Base-by-base conservation (phyloP, 2,329 filamentous ascomycete genomes). In the Cephalotrichum gorgonifer region DNA sequence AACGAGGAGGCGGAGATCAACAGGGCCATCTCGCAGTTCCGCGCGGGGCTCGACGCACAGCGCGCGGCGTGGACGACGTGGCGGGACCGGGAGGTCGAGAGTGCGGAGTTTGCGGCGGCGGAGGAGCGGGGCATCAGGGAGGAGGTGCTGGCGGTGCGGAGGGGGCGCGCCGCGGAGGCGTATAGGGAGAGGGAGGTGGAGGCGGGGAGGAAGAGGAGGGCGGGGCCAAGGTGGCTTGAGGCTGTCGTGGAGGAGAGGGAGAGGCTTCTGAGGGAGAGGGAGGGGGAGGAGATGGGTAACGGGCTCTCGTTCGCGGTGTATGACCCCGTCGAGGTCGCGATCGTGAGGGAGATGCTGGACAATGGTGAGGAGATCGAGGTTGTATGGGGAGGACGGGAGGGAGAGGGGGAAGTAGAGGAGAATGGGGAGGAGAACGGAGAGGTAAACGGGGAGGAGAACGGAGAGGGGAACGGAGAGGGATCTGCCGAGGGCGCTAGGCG, bases 31-130 rank as follows among this genome's bases (percentile, higher is more conserved):
- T 44, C 55, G 1, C 54, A 56, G 0, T 58, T 72, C 27, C 63
- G 61, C 49, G 59, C 57, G 27, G 61, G 62, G 46, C 71, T 78
- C 63, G 68, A 75, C 45, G 54, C 57, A 14, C 60, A 63, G 0
- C 67, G 69, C 47, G 58, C 59, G 44, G 56, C 55, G n/a, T 73
- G 71, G 66, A 61, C 65, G 54, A 58, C 57, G 48, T 70, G 67
- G 64, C 67, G 62, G 49, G 58, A 66, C 9, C 59, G 60, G n/a
- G 64, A 73, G 54, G 54, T 73, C 7, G 62, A 57, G n/a, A 50
- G 53, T n/a, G 62, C 58, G n/a, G 49, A 55, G 20, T 57, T 48
- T 30, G 60, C 57, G 9, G 47, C 57, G 11, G 55, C 58, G 2
- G 59, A 61, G 17, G 60, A 59, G 23, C 14, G 33, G 38, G 35